Conservation (phyloP, 1,139 yeast species). For the Zhuliangozyma parablackwelliae region DNA sequence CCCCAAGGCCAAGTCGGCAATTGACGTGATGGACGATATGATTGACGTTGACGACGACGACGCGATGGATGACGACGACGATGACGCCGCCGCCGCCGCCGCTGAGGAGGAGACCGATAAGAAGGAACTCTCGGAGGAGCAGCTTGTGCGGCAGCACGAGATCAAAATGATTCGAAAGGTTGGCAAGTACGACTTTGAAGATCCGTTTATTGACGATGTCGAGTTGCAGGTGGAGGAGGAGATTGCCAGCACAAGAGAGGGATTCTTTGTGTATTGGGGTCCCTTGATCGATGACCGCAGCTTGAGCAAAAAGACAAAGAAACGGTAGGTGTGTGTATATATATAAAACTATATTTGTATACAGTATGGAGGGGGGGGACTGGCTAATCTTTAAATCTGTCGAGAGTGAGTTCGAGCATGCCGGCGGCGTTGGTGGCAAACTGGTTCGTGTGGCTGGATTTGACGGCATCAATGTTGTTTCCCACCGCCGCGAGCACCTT, state of each 20-base stretch:
- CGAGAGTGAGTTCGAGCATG: slow-evolving; percentile 37
- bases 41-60: slow-evolving; percentile 60
- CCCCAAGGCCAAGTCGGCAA: slow-evolving; percentile 60
- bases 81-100: slow-evolving; percentile 8
- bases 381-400: slow-evolving; percentile 20
- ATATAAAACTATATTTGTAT: slow-evolving; percentile 1
- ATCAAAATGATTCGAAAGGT: slow-evolving; percentile 59
- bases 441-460: slow-evolving; percentile 12
- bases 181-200: slow-evolving; percentile 88
- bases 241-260: slow-evolving; percentile 88
- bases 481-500: slow-evolving; percentile 15
- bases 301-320: slow-evolving; percentile 10
- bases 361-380: background rate
- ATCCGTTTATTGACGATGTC: slow-evolving; percentile 94
- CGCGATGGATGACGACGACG: slow-evolving; percentile 55
- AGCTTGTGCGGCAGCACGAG: slow-evolving; percentile 39
- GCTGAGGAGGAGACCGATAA: slow-evolving; percentile 19
- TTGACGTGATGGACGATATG: slow-evolving; percentile 59
- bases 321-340: slow-evolving; percentile 1
- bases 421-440: slow-evolving; percentile 33
- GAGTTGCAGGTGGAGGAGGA: slow-evolving; percentile 93
- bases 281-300: slow-evolving; percentile 70
- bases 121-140: slow-evolving; percentile 46
- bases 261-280: slow-evolving; percentile 94
- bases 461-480: slow-evolving; percentile 13